These are phyloP conservation scores for Russula olivacea DNA, from an alignment of 768 basidiomycete genomes.

Conservation along the genomic window DNA sequence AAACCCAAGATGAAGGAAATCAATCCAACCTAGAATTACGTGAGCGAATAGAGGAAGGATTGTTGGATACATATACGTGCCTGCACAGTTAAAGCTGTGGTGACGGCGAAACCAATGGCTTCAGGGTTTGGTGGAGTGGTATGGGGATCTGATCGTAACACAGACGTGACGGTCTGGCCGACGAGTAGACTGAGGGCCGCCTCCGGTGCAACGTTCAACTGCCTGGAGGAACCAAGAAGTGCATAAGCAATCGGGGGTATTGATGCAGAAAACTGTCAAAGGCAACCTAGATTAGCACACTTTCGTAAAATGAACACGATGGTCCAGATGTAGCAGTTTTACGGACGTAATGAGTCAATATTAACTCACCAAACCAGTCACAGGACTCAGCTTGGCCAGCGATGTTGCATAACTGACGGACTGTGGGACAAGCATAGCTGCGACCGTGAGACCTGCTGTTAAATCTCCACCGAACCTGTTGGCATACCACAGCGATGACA, in stretches of 20 bases:
- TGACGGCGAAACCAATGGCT: constrained; percentile 55
- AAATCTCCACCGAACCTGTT: constrained; percentile 59
- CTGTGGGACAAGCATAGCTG: constrained; percentile 78
- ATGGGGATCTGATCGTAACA: constrained; percentile 38
- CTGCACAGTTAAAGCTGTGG: constrained; percentile 82
- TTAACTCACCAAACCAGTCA: constrained; percentile 69
- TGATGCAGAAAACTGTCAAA: constrained; percentile 68
- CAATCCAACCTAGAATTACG: constrained; percentile 56
- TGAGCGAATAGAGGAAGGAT: neutral
- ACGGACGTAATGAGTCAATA: neutral
- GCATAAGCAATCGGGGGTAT: constrained; percentile 88
- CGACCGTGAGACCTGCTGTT: constrained; percentile 82
- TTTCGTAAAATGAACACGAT: neutral
- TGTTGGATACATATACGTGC: constrained; percentile 33
- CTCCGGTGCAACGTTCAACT: constrained; percentile 82
- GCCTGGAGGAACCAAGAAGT: constrained; percentile 78
- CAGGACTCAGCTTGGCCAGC: constrained; percentile 77
- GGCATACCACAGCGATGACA: constrained; percentile 34
- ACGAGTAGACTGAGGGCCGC: constrained; percentile 82
- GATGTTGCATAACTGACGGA: constrained; percentile 90
- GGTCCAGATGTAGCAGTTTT: too few relatives aligned
- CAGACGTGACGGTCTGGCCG: constrained; percentile 77
- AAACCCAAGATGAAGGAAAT: constrained; percentile 84
- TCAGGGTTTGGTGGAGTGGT: constrained; percentile 38
- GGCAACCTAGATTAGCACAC: neutral